phyloP scores from a whole-genome alignment of 2,329 filamentous ascomycete genomes.

The Colletotrichum lentis region DNA sequence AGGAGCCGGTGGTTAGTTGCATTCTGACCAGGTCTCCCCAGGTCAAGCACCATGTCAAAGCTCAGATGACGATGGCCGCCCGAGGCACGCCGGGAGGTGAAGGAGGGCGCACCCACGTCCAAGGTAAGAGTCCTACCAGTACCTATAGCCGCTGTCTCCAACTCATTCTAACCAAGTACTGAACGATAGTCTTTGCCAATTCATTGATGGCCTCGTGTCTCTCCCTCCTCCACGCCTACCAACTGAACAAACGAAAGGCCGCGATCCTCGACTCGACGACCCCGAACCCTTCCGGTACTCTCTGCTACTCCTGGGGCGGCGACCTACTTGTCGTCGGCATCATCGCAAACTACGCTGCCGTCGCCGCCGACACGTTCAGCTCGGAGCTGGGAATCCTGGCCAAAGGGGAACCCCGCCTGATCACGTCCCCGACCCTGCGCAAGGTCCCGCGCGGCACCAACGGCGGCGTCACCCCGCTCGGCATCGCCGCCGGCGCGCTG shows the following conservation, averaged over 20 bases:
- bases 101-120: conserved; percentile 81
- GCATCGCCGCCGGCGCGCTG: conserved; percentile 75
- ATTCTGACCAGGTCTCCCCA: conserved; percentile 47
- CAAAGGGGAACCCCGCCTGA: conserved; percentile 76
- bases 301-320: conserved; percentile 68
- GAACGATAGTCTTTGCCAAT: conserved; percentile 76
- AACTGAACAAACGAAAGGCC: conserved; percentile 60
- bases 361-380: conserved; percentile 91
- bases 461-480: conserved; percentile 82
- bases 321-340: conserved; percentile 72
- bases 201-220: conserved; percentile 78
- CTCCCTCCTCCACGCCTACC: conserved; percentile 66
- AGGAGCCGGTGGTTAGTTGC: too few relatives aligned
- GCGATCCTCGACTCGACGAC: conserved; percentile 48
- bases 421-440: conserved; percentile 80
- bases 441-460: conserved; percentile 91
- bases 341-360: conserved; percentile 86
- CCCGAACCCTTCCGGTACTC: conserved; percentile 50
- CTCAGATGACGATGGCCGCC: conserved; percentile 79
- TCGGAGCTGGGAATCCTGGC: conserved; percentile 95
- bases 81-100: conserved; percentile 79
- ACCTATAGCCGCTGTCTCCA: neutral
- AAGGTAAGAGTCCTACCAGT: conserved; percentile 60
- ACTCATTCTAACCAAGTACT: neutral
- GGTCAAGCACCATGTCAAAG: conserved; percentile 89